Evolutionary conservation across 2,329 filamentous ascomycete species (phyloP).

Genomic region (Aotearoamyces nothofagi): DNA sequence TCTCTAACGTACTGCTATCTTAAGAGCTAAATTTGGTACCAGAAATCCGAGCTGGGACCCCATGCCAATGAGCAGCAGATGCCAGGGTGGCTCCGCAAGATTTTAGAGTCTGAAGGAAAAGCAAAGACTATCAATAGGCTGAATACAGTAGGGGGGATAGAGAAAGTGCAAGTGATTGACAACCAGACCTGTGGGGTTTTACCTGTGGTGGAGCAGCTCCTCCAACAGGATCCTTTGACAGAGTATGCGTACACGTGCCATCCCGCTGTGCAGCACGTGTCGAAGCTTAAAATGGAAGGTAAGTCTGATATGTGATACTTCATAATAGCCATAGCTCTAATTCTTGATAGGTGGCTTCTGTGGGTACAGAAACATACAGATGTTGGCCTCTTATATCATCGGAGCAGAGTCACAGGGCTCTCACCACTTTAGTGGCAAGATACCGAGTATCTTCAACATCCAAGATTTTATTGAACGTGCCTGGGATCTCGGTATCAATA

Average conservation of each 20-base stretch:
- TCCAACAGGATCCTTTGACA: conserved; percentile 48
- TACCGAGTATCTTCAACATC: conserved; percentile 67
- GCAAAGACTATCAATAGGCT: conserved; percentile 36
- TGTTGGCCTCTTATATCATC: conserved; percentile 68
- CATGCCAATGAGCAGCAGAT: conserved; percentile 61
- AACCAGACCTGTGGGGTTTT: conserved; percentile 39
- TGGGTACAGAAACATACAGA: conserved; percentile 90
- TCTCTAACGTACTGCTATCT: conserved; percentile 1
- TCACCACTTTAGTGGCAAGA: conserved; percentile 38
- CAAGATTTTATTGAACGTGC: conserved; percentile 79
- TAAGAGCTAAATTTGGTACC: conserved; percentile 8
- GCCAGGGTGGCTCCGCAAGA: conserved; percentile 50
- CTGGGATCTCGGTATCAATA: conserved; percentile 76
- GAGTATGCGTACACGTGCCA: conserved; percentile 68
- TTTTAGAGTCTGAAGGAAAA: conserved; percentile 45
- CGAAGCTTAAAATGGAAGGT: conserved; percentile 66
- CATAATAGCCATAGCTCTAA: neutral
- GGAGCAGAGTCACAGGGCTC: conserved; percentile 38
- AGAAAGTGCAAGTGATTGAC: conserved; percentile 25
- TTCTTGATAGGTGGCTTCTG: conserved; percentile 60
- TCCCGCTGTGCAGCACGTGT: conserved; percentile 59
- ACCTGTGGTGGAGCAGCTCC: conserved; percentile 43
- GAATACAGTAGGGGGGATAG: conserved; percentile 25
- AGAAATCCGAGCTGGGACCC: conserved; percentile 49
- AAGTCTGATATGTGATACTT: conserved; percentile 5